Evolutionary conservation across 1,284 basidiomycete species (phyloP).

Genomic region (Jaminaea rosea): DNA sequence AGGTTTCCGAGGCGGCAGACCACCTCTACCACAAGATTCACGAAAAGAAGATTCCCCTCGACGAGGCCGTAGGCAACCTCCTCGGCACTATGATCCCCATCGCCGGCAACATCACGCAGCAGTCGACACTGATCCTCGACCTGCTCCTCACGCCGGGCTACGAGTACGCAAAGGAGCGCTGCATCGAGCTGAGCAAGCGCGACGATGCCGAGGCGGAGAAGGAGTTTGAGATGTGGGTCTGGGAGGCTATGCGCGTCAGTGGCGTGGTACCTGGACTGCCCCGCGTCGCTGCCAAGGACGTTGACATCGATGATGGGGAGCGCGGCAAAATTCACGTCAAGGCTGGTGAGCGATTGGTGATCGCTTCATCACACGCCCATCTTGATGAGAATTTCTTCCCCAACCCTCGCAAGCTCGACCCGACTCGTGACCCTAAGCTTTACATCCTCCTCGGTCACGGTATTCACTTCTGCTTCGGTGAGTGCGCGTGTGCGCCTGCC

Average conservation of each 20-base stretch:
- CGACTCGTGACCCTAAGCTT: slow-evolving; percentile 47
- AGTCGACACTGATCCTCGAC: slow-evolving; percentile 13
- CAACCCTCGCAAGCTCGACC: slow-evolving; percentile 52
- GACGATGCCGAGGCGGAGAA: slow-evolving; percentile 11
- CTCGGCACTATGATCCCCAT: slow-evolving; percentile 13
- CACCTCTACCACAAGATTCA: slow-evolving; percentile 9
- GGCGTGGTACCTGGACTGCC: slow-evolving; percentile 15
- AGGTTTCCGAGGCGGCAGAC: slow-evolving; percentile 9
- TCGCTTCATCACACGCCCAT: slow-evolving; percentile 15
- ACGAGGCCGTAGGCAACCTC: slow-evolving; percentile 5
- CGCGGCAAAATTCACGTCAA: slow-evolving; percentile 11
- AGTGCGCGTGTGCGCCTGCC: too few species aligned
- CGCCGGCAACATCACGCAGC: slow-evolving; percentile 18
- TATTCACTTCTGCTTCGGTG: slow-evolving; percentile 51
- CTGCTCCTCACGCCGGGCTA: slow-evolving; percentile 11
- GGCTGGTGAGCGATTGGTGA: slow-evolving; percentile 27
- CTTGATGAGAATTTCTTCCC: slow-evolving; percentile 53
- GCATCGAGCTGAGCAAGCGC: slow-evolving; percentile 10
- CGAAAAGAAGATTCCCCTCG: slow-evolving; percentile 2
- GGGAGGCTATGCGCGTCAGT: slow-evolving; percentile 16
- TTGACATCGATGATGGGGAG: slow-evolving; percentile 6
- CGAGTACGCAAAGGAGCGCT: slow-evolving; percentile 9
- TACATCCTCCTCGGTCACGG: slow-evolving; percentile 56
- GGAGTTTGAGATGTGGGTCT: slow-evolving; percentile 12
- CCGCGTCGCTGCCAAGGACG: slow-evolving; percentile 9